phyloP scores from a whole-genome alignment of 1,139 yeast species.

The Candida glucosophila region DNA sequence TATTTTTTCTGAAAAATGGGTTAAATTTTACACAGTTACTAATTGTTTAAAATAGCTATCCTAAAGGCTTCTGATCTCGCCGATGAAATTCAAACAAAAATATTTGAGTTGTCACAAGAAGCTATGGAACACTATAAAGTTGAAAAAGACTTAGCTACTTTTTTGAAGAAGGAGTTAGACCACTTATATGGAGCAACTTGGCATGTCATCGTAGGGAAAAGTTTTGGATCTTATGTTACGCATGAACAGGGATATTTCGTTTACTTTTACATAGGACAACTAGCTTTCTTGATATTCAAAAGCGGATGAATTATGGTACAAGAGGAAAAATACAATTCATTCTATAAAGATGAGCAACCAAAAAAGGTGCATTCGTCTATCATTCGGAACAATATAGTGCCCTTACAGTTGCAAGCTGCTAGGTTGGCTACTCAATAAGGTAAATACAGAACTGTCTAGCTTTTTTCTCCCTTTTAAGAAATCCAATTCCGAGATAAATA shows the following conservation, averaged over 20 bases:
- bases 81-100: conserved; percentile 50
- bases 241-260: conserved; percentile 81
- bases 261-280: conserved; percentile 74
- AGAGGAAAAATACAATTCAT: no score
- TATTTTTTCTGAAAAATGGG: no score
- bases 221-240: conserved; percentile 89
- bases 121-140: conserved; percentile 35
- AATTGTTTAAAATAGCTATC: conserved; percentile 23
- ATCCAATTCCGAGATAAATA: conserved; percentile 88
- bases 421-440: conserved; percentile 77
- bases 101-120: conserved; percentile 49
- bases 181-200: conserved; percentile 70
- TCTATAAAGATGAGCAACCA: not conserved
- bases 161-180: conserved; percentile 64
- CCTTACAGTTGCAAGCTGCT: conserved; percentile 16
- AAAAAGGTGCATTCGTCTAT: no score
- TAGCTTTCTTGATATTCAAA: conserved; percentile 77
- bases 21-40: no score
- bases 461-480: conserved; percentile 90
- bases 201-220: conserved; percentile 93
- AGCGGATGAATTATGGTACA: conserved; percentile 38
- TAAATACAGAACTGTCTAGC: conserved; percentile 77
- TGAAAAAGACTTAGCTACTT: conserved; percentile 75
- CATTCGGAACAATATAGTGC: no score
- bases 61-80: conserved; percentile 43